phyloP scores from a whole-genome alignment of 1,284 basidiomycete species.

The Ganoderma boninense region DNA sequence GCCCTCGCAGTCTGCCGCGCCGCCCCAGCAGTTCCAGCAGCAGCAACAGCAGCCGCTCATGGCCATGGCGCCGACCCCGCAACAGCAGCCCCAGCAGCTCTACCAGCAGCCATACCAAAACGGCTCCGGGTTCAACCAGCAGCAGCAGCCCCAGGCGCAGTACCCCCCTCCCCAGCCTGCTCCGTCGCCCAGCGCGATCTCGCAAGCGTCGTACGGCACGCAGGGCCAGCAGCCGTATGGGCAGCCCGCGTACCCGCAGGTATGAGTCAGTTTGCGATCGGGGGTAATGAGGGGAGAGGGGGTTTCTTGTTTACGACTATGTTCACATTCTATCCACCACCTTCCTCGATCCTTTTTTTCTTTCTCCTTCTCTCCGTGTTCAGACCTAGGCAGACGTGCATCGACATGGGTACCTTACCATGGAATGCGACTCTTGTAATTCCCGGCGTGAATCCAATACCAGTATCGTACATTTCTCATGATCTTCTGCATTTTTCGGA shows the following conservation, averaged over 20 bases:
- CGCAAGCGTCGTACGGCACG: conserved; percentile 3
- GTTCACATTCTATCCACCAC: neutral
- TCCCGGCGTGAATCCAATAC: neutral
- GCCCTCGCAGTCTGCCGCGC: neutral
- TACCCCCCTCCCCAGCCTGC: neutral
- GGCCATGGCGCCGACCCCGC: neutral
- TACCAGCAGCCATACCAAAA: conserved; percentile 7
- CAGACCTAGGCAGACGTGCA: neutral
- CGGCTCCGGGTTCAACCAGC: neutral
- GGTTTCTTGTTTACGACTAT: neutral
- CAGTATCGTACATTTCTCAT: neutral
- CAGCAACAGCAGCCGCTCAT: conserved; percentile 11
- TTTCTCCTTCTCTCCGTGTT: neutral
- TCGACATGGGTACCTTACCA: neutral
- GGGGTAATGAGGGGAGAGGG: neutral
- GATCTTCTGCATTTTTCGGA: neutral
- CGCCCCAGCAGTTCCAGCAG: conserved; percentile 7
- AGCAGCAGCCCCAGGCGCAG: conserved; percentile 8
- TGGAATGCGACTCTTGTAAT: neutral
- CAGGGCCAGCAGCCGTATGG: neutral
- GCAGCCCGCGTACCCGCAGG: neutral
- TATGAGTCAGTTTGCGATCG: neutral
- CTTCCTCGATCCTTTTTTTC: neutral
- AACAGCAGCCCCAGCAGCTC: neutral
- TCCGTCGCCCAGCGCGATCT: neutral